phyloP scores from a whole-genome alignment of 1,284 basidiomycete species.

The Moniliella sp. region DNA sequence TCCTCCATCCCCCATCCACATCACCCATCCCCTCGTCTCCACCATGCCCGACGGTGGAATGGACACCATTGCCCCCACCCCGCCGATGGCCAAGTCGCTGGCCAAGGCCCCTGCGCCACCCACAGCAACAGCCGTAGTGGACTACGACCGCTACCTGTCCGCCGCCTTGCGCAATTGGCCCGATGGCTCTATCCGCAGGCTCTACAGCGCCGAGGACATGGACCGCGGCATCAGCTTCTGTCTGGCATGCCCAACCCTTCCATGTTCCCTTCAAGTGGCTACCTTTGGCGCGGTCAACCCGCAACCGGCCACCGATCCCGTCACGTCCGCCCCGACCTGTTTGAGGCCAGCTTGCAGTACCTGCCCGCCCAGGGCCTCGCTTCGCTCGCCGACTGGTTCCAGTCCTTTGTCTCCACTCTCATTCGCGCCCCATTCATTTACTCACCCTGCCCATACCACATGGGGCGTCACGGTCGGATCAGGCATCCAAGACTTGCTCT shows the following conservation, averaged over 20 bases:
- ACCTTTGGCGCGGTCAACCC: conserved; percentile 34
- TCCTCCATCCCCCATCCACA: too few relatives aligned
- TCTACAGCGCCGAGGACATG: conserved; percentile 53
- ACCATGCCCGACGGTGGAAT: too few relatives aligned
- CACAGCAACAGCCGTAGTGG: not conserved
- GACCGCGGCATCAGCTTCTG: conserved; percentile 64
- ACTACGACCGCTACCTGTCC: not conserved
- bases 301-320: conserved; percentile 13
- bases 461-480: too few relatives aligned
- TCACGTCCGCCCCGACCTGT: conserved; percentile 26
- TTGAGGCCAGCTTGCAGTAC: conserved; percentile 32
- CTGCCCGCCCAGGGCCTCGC: conserved; percentile 54
- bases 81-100: too few relatives aligned
- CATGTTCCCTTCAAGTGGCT: conserved; percentile 68
- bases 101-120: too few relatives aligned
- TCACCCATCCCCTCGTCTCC: too few relatives aligned
- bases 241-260: conserved; percentile 55
- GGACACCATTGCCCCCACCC: too few relatives aligned
- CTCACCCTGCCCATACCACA: too few relatives aligned
- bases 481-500: too few relatives aligned
- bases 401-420: conserved; percentile 41
- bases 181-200: conserved; percentile 38
- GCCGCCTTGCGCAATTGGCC: conserved; percentile 1
- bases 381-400: conserved; percentile 46
- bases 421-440: conserved; percentile 47